A percentile compares a stretch with the other conserved stretches of the same genome.
Evolutionary conservation across 2,329 filamentous ascomycete species (phyloP).

Genomic region (Hypoxylon sp.): DNA sequence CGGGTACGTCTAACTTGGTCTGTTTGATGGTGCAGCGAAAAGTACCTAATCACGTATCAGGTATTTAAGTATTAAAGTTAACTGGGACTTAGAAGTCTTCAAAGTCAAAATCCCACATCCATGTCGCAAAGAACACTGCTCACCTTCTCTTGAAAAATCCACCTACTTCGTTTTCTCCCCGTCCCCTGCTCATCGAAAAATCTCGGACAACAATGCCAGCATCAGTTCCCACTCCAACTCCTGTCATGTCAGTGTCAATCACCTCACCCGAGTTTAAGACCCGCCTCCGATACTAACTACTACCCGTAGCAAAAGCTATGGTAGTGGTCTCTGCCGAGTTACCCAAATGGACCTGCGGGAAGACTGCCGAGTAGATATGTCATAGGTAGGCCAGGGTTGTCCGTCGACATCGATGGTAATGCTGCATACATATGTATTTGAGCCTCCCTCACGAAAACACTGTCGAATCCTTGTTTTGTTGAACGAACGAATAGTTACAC

Average conservation of each 20-base stretch:
- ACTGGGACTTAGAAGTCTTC: constrained; percentile 20
- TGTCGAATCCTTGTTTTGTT: no score
- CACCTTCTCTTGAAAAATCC: constrained; percentile 18
- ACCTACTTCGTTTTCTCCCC: constrained; percentile 6
- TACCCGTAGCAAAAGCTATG: constrained; percentile 18
- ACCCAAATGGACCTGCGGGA: constrained; percentile 33
- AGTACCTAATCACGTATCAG: no score
- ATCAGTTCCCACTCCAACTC: constrained; percentile 34
- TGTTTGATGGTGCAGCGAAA: no score
- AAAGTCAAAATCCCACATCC: constrained; percentile 25
- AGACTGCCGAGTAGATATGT: constrained; percentile 22
- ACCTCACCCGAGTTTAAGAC: constrained; percentile 32
- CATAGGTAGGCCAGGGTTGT: constrained; percentile 31
- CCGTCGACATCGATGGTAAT: constrained; percentile 13
- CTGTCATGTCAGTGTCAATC: constrained; percentile 39
- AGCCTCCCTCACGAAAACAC: constrained; percentile 28
- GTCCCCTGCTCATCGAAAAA: constrained; percentile 31
- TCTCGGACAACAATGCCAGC: constrained; percentile 27
- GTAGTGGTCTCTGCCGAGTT: constrained; percentile 29
- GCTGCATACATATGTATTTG: constrained; percentile 28
- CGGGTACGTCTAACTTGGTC: constrained; percentile 22
- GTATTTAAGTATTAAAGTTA: constrained; percentile 32
- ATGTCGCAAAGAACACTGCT: constrained; percentile 30
- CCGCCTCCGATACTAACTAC: constrained; percentile 16
- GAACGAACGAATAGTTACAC: constrained; percentile 36